phyloP scores from a whole-genome alignment of 2,329 filamentous ascomycete species.

The Apiospora phragmitis region DNA sequence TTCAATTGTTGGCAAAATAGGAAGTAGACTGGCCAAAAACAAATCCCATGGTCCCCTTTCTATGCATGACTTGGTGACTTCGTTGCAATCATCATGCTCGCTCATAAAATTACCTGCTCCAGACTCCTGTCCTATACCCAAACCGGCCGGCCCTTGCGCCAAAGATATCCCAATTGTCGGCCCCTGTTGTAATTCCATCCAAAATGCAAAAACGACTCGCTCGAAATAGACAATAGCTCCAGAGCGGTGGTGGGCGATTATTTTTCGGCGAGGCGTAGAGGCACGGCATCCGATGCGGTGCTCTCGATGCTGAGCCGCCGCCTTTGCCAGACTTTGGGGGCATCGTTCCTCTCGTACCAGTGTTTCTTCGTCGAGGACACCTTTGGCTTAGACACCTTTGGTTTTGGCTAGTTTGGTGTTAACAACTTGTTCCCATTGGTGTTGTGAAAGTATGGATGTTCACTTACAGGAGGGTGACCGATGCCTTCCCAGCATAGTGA shows the following conservation, averaged over 20 bases:
- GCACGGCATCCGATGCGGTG: slow-evolving; percentile 28
- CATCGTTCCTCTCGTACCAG: slow-evolving; percentile 15
- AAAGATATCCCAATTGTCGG: not conserved
- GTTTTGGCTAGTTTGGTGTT: not conserved
- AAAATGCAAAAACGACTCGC: not conserved
- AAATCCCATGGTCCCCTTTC: not conserved
- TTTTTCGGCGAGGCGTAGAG: slow-evolving; percentile 21
- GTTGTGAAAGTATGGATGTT: not conserved
- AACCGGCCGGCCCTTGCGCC: not conserved
- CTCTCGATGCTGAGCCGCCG: slow-evolving; percentile 23
- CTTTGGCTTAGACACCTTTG: not conserved
- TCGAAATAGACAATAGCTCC: not conserved
- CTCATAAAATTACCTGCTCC: not conserved
- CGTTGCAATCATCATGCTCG: not conserved
- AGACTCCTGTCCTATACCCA: not conserved
- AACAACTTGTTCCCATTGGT: not conserved
- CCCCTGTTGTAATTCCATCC: not conserved
- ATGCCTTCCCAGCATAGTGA: slow-evolving; percentile 12
- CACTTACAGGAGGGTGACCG: slow-evolving; percentile 1
- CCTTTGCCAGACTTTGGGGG: slow-evolving; percentile 17
- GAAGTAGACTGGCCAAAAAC: not conserved
- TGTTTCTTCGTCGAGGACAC: not conserved
- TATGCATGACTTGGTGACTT: not conserved
- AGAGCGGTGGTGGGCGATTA: not conserved
- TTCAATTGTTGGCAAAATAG: not conserved